phyloP scores from a whole-genome alignment of 2,329 filamentous ascomycete genomes.

The Fusarium odoratissimum region DNA sequence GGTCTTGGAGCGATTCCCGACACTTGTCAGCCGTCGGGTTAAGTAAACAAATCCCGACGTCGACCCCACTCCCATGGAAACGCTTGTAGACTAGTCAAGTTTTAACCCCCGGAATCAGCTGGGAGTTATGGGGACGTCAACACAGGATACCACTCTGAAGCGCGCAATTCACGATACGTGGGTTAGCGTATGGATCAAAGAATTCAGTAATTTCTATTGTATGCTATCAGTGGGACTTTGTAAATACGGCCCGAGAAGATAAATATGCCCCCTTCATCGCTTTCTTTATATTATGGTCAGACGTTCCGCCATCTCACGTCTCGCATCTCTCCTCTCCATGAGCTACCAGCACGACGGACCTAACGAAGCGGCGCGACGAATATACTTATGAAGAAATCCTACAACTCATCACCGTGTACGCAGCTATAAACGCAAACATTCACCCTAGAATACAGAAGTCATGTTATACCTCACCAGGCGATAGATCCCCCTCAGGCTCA shows the following conservation, averaged over 20 bases:
- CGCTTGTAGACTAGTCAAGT: not conserved
- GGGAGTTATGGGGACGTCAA: not conserved
- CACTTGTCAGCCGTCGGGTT: conserved; percentile 4
- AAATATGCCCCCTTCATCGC: not conserved
- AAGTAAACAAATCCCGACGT: not conserved
- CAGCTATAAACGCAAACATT: not conserved
- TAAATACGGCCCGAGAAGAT: not conserved
- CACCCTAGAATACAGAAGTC: not conserved
- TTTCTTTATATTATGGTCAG: not conserved
- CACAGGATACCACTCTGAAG: not conserved
- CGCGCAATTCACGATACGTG: not conserved
- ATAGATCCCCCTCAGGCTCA: not conserved
- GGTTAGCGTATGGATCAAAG: not conserved
- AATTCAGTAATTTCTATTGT: not conserved
- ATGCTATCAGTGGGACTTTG: not conserved
- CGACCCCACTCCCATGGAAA: not conserved
- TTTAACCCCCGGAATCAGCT: not conserved
- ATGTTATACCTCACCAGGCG: not conserved
- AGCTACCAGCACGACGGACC: not conserved
- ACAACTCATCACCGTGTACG: rapidly evolving
- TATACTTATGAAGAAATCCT: not conserved
- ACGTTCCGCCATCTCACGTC: not conserved
- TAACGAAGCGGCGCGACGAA: not conserved
- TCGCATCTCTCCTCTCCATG: rapidly evolving
- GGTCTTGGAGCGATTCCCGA: not conserved